Evolutionary conservation across 176 grass and related monocot species (phyloP), one percentile per base, ranked within the genome.

Genomic region (Ensete glaucum): DNA sequence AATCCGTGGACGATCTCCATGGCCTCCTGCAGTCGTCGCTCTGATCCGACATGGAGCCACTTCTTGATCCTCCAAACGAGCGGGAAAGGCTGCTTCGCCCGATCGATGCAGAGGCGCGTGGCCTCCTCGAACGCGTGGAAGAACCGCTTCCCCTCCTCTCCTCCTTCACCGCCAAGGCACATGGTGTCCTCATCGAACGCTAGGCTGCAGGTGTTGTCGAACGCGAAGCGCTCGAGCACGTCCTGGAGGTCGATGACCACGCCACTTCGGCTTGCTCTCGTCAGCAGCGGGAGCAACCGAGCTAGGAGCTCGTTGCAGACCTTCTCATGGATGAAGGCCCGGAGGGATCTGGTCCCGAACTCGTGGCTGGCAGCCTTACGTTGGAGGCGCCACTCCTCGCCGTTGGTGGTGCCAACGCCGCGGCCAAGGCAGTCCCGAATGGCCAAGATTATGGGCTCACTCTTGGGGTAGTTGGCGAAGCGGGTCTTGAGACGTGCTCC

Each of bases 171-270:
- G 11, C 72, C 34, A 52, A 92, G 86, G 82, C 84, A 83, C 17
- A 66, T 80, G 0, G 87, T 84, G 64, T 92, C 92, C 14, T 83
- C 80, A 53, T 75, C 81, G 79, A 96, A 96, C 49, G 67, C 84
- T 9, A 96, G 72, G n/a, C 81, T 56, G 76, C 89, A 92, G 77
- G 87, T 72, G 76, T 76, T 87, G 66, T 96, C 89, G 79, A 96
- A 96, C 1, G 78, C 82, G 77, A 96, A 92, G 58, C 87, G 84
- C 82, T 89, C 89, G 0, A 96, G 80, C 50, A 82, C 78, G 71
- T 92, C 85, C 49, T 92, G 82, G 34, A 96, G 6, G 64, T 96
- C 80, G 57, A 96, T 53, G 6, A 77, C 74, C 14, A 50, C 67
- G 1, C 52, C 66, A 1, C 83, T 58, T 8, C 16, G 9, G 11